Base-by-base conservation (phyloP, 2,329 filamentous ascomycete species). In the Aspergillus phoenicis region DNA sequence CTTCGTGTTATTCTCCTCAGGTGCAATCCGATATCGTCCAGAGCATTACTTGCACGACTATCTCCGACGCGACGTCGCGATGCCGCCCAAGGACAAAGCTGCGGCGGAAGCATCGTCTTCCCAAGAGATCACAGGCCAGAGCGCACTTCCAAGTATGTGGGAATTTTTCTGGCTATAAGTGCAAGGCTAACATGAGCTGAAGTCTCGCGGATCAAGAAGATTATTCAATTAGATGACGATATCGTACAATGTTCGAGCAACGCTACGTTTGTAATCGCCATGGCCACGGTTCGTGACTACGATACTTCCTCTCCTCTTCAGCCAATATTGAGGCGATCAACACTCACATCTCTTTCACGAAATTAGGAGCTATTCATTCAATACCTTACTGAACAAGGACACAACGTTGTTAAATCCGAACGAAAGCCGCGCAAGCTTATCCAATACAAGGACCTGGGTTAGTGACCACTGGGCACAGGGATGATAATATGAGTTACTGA, bases 171-270 rank as follows among this genome's bases (percentile, higher is more conserved):
- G 28, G 39, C 47, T n/a, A 49, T 43, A 26, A 10, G 11, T 3
- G 11, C 15, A 36, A 8, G 39, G n/a, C 39, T 56, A 39, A 56
- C 26, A 1, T 15, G 30, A 22, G 3, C 5, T 33, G 26, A 70
- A 98, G 95, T 98, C 59, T 91, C 95, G 17, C 87, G 95, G 70
- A 91, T 99, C 61, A 97, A 97, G 80, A 97, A 96, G 80, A 97
- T 99, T 74, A 91, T 99, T 62, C 85, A 87, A 52, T 85, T 92
- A 60, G 95, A 99, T 77, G 87, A 91, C 47, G 94, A 97, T 64
- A 90, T 97, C 64, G 83, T 82, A 64, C 86, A 91, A 73, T 96
- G 92, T 77, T 96, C 93, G 51, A 96, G 93, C 77, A 96, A 96
- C 72, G 94, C 94, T 57, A 91, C 93, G 20, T 98, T 98, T 75